phyloP scores from a whole-genome alignment of 345 rosid genomes.

The Populus alba region DNA sequence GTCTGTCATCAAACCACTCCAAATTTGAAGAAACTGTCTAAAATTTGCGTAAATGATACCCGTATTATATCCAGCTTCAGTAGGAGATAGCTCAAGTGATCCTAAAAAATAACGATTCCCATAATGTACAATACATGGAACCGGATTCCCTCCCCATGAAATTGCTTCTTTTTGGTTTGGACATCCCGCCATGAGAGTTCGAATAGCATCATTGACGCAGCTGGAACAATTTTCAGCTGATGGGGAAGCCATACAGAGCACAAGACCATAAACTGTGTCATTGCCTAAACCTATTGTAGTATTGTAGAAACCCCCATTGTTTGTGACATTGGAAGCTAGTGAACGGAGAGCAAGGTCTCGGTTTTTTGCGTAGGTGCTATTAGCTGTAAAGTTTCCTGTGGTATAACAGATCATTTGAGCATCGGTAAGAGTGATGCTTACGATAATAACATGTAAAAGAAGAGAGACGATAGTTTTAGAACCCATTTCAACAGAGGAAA shows the following conservation, averaged over 20 bases:
- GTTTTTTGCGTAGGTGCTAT: background rate
- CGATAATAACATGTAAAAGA: too few species aligned
- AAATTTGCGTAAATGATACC: too few species aligned
- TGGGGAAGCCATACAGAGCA: conserved; percentile 9
- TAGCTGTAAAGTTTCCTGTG: background rate
- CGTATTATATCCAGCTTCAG: too few species aligned
- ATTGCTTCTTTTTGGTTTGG: conserved; percentile 20
- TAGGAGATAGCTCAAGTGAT: background rate
- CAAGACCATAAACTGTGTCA: conserved; percentile 20
- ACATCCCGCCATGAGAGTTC: conserved; percentile 10
- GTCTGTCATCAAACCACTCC: too few species aligned
- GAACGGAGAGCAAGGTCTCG: too few species aligned
- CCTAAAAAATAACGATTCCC: conserved; percentile 20
- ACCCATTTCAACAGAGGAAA: too few species aligned
- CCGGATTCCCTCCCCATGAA: conserved; percentile 13
- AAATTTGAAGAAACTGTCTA: too few species aligned
- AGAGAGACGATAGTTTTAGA: too few species aligned
- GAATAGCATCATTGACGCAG: conserved; percentile 16
- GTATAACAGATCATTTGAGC: background rate
- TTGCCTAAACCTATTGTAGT: conserved; percentile 17
- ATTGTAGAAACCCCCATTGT: conserved; percentile 23
- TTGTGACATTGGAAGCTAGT: conserved; percentile 4
- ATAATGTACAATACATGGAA: conserved; percentile 26
- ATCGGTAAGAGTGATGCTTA: too few species aligned
- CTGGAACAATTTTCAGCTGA: conserved; percentile 16